A percentile compares a stretch with the other conserved stretches of the same genome.
Conservation (phyloP, 345 rosid species). For the Rhodomyrtus tomentosa region DNA sequence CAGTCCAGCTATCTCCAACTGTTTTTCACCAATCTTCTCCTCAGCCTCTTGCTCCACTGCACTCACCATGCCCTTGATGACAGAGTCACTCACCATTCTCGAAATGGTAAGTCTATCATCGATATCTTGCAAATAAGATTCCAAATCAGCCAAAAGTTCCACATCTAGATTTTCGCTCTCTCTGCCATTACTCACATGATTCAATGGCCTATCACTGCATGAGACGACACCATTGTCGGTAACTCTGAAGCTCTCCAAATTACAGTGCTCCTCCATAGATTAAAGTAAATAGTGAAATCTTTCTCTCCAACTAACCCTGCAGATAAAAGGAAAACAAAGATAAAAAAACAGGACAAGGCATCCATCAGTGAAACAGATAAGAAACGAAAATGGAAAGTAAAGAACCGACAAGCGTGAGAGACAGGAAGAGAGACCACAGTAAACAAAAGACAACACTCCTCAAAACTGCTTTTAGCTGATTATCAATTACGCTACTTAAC, state of each 20-base stretch:
- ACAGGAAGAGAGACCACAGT: background rate
- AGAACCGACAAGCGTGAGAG: background rate
- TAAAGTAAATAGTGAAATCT: background rate
- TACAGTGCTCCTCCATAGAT: conserved; percentile 13
- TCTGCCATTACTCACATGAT: conserved; percentile 4
- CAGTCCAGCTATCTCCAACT: conserved; percentile 41
- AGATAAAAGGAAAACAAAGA: background rate
- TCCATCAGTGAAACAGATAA: background rate
- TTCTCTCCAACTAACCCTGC: background rate
- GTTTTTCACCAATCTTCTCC: conserved; percentile 52
- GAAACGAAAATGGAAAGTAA: background rate
- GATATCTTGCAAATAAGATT: conserved; percentile 53
- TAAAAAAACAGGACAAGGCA: background rate
- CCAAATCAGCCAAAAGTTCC: conserved; percentile 43
- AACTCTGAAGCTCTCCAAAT: conserved; percentile 10
- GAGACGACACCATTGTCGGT: conserved; percentile 12
- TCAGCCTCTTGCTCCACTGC: conserved; percentile 61
- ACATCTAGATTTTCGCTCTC: conserved; percentile 38
- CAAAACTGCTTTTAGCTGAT: background rate
- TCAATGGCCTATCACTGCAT: background rate
- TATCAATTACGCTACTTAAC: background rate
- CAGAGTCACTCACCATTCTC: conserved; percentile 68
- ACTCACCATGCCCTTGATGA: conserved; percentile 59
- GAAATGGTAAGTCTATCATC: conserved; percentile 45
- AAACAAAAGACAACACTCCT: background rate